Conservation (phyloP, 768 basidiomycete genomes). For the Tremella fuciformis region DNA sequence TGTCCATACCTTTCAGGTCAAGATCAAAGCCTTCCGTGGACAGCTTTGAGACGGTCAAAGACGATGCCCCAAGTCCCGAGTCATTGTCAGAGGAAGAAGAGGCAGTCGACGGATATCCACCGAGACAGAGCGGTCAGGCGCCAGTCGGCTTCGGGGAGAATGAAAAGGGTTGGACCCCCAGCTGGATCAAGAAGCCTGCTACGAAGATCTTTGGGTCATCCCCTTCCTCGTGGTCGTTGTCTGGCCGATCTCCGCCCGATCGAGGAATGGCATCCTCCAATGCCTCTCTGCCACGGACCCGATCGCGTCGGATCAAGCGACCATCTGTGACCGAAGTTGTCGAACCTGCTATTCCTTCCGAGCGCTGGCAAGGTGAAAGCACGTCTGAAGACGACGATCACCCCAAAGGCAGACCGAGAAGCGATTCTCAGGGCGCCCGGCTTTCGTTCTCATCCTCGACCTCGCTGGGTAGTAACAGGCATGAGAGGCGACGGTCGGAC, state of each 20-base stretch:
- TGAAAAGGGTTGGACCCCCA: slow-evolving; percentile 23
- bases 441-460: slow-evolving; percentile 21
- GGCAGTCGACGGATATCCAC: slow-evolving; percentile 38
- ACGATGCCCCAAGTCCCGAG: not conserved
- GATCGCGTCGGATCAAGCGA: slow-evolving; percentile 6
- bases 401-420: not conserved
- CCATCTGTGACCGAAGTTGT: slow-evolving; percentile 38
- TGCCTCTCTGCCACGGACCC: not conserved
- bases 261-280: not conserved
- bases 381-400: slow-evolving; percentile 10
- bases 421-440: slow-evolving; percentile 5
- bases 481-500: slow-evolving; percentile 54
- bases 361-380: slow-evolving; percentile 20
- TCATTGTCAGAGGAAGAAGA: slow-evolving; percentile 4
- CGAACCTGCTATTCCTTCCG: slow-evolving; percentile 24
- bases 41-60: not conserved
- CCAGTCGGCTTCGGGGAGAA: slow-evolving; percentile 22
- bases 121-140: slow-evolving; percentile 30
- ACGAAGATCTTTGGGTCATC: slow-evolving; percentile 34
- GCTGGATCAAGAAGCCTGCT: slow-evolving; percentile 42
- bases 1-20: slow-evolving; percentile 4
- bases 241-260: slow-evolving; percentile 5
- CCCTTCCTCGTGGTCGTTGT: slow-evolving; percentile 15
- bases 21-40: slow-evolving; percentile 3
- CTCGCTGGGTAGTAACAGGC: slow-evolving; percentile 23